A percentile compares a stretch with the other conserved stretches of the same genome.
phyloP scores from a whole-genome alignment of 1,284 basidiomycete genomes.

The Puccinia polysora region DNA sequence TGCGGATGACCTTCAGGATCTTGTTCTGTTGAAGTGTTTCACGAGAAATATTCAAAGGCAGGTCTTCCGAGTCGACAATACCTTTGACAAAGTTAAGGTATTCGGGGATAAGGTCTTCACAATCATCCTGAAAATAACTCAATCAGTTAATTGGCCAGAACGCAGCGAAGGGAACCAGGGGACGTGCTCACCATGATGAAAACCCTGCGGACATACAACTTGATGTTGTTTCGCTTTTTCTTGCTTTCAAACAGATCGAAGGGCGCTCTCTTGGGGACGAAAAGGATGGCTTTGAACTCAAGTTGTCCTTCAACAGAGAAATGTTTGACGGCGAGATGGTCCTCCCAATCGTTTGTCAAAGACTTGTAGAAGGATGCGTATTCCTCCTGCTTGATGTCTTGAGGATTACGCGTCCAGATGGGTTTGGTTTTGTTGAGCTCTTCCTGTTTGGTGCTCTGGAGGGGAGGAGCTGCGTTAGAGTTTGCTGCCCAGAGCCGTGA shows the following conservation, averaged over 20 bases:
- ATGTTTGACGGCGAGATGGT: conserved; percentile 98
- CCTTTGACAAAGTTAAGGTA: conserved; percentile 99
- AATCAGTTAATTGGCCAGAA: background rate
- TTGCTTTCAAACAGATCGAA: conserved; percentile 99
- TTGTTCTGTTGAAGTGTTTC: conserved; percentile 99
- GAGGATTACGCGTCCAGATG: conserved; percentile 96
- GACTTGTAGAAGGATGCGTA: conserved; percentile 99
- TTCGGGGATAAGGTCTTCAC: conserved; percentile 98
- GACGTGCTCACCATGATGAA: conserved; percentile 74
- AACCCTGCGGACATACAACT: conserved; percentile 99
- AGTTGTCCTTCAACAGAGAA: conserved; percentile 99
- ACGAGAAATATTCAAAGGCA: conserved; percentile 99
- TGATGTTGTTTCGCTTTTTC: conserved; percentile 99
- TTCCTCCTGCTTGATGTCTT: conserved; percentile 85
- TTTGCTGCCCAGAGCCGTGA: background rate
- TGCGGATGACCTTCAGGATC: conserved; percentile 97
- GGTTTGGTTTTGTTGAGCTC: conserved; percentile 99
- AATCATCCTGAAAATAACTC: conserved; percentile 65
- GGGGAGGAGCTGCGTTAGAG: no score
- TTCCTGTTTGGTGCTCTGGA: conserved; percentile 77
- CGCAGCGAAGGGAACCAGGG: background rate
- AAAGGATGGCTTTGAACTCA: conserved; percentile 99
- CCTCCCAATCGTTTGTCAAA: conserved; percentile 99
- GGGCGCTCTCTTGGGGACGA: conserved; percentile 89
- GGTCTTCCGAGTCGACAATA: conserved; percentile 99